Base-by-base conservation (phyloP, 140 eudicot species). In the Ambrosia hybrid region DNA sequence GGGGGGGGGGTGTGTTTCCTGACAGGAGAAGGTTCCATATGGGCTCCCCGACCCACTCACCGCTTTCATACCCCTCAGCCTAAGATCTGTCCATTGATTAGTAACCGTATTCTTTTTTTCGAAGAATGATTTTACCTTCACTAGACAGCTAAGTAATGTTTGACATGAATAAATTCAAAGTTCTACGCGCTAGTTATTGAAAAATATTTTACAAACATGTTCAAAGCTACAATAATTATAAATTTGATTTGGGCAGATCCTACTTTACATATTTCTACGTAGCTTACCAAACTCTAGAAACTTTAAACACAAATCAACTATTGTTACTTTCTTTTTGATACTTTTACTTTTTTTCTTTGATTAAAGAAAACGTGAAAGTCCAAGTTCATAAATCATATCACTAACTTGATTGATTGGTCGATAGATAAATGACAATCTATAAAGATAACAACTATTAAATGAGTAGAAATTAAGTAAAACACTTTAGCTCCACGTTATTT, bases 181-280 rank as follows among this genome's bases (percentile, higher is more conserved):
- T 15, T 53, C 9, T 53, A n/a, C 10, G 8, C 33, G 59, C 11
- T 53, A 1, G 33, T 53, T 5, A 53, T 53, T 53, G 33, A 9
- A 6, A 53, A 53, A 53, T 2, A 7, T 21, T 16, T 14, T 53
- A 16, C 30, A 41, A 53, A 53, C 15, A 16, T 16, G 13, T 57
- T 57, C 37, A 2, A 57, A 57, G 62, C 10, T 49, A 9, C n/a
- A 8, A 12, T 57, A 57, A 57, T 3, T 57, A 2, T 57, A 7
- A 16, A 16, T 57, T 41, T 51, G 70, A 57, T 21, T 57, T 73
- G 10, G 38, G 33, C 15, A 12, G 1, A 14, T 21, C 15, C 51
- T 33, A 52, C 14, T n/a, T 69, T 43, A 36, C 60, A 43, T 67
- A 55, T 76, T 65, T 76, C 79, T 57, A 76, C 74, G 69, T 76